These are phyloP conservation scores for Epichloe aotearoae DNA, from an alignment of 2,329 filamentous ascomycete genomes.

Conservation along the genomic window DNA sequence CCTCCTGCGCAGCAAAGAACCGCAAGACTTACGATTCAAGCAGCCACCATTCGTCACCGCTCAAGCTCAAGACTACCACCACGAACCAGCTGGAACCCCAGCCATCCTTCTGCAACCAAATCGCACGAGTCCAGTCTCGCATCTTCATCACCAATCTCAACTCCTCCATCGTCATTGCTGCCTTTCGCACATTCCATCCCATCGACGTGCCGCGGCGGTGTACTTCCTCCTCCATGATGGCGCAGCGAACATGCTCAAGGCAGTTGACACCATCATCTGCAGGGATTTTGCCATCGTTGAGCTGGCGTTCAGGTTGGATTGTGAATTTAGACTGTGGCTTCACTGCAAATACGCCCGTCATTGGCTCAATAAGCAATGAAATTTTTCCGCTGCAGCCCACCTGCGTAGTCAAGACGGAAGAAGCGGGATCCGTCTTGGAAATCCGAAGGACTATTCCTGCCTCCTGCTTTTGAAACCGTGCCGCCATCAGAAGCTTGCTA, in stretches of 20 bases:
- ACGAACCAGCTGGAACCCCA: constrained; percentile 65
- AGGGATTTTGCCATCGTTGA: constrained; percentile 48
- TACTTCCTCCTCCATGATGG: constrained; percentile 48
- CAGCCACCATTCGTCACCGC: constrained; percentile 70
- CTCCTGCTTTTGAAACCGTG: constrained; percentile 47
- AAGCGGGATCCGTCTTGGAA: constrained; percentile 47
- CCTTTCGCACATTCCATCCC: constrained; percentile 47
- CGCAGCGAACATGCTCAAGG: constrained; percentile 49
- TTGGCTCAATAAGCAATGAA: constrained; percentile 57
- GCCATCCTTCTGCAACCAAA: constrained; percentile 57
- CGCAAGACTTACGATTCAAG: constrained; percentile 41
- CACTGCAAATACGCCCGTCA: constrained; percentile 64
- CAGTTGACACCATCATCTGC: constrained; percentile 41
- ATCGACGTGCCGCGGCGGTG: constrained; percentile 44
- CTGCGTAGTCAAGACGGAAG: constrained; percentile 56
- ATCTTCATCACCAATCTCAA: constrained; percentile 48
- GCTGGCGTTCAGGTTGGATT: constrained; percentile 44
- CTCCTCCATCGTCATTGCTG: constrained; percentile 38
- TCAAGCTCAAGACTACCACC: constrained; percentile 54
- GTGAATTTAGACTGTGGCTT: constrained; percentile 48
- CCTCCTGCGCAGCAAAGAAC: background rate
- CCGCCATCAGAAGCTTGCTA: constrained; percentile 42
- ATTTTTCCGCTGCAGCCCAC: constrained; percentile 50
- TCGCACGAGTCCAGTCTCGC: constrained; percentile 46
- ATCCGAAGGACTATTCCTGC: constrained; percentile 44